Percentiles rank a stretch among this genome's conserved stretches.
These are phyloP conservation scores for Bromus sterilis DNA, from an alignment of 176 grass and related monocot species.

Conservation along the genomic window DNA sequence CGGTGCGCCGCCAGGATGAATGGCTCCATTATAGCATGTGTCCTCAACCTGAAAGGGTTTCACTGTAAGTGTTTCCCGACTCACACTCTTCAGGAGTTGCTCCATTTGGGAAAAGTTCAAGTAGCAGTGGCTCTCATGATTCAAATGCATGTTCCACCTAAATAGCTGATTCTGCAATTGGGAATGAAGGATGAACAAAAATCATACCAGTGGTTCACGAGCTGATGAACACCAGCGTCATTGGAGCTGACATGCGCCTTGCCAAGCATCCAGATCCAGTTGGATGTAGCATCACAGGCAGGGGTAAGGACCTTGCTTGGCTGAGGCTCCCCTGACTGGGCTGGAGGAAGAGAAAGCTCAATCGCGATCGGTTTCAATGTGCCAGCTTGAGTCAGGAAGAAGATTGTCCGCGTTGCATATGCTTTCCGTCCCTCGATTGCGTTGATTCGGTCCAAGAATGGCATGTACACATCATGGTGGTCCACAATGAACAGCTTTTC, in stretches of 20 bases:
- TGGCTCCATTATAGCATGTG: constrained; percentile 85
- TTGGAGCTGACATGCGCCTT: constrained; percentile 95
- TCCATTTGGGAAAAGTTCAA: neutral
- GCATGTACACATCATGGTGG: constrained; percentile 77
- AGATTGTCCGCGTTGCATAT: constrained; percentile 79
- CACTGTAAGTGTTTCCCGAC: neutral
- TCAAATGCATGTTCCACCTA: neutral
- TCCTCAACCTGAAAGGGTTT: constrained; percentile 67
- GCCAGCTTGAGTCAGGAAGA: constrained; percentile 71
- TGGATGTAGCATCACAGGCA: constrained; percentile 68
- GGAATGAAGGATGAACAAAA: neutral
- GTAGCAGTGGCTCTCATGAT: neutral
- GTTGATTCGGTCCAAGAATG: constrained; percentile 90
- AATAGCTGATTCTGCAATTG: neutral
- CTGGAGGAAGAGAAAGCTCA: constrained; percentile 66
- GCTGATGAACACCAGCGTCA: constrained; percentile 90
- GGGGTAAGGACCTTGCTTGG: constrained; percentile 71
- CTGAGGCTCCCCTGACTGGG: constrained; percentile 38
- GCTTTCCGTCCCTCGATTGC: constrained; percentile 78
- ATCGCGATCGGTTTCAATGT: constrained; percentile 94
- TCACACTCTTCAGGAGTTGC: neutral
- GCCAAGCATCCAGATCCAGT: constrained; percentile 99
- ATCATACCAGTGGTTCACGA: constrained; percentile 87
- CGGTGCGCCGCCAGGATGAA: constrained; percentile 93
- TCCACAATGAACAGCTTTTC: constrained; percentile 79